Evolutionary conservation across 2,329 filamentous ascomycete species (phyloP), one percentile per base, ranked within the genome.

Genomic region (Verticillium zaregamsianum): DNA sequence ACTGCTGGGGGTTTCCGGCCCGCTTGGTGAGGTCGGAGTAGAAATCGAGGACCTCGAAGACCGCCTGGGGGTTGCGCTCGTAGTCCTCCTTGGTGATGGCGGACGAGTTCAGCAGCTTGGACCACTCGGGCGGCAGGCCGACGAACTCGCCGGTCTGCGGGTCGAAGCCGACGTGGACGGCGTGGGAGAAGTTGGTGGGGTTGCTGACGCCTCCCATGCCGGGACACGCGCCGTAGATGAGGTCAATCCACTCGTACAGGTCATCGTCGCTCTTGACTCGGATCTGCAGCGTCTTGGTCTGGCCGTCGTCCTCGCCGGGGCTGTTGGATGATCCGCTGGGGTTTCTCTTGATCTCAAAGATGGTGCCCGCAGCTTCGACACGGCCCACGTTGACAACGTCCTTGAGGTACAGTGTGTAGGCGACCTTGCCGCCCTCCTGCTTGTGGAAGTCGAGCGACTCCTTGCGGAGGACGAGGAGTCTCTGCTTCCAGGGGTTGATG

Each of bases 31-130:
- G 89, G 74, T 93, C 90, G 1, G 90, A 92, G 77, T 93, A 94
- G 77, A 94, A 94, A 73, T 93, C 90, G 20, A 94, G 80, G 55
- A 92, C 91, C 72, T 94, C 91, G 61, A 92, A 88, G 31, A 87
- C 90, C 63, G 87, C 92, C 79, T 94, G 90, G 5, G 95, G 95
- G 71, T 99, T 97, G 72, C 95, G 93, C 77, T 96, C 92, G 77
- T 98, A 98, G 74, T 99, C 95, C 71, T 99, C 95, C 77, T 97
- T 97, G 63, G 95, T 98, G 71, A 99, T 95, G 62, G 95, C 95
- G 3, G 95, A 98, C 9, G 93, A 93, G 71, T 95, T 98, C 67
- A 99, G 83, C 59, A 99, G 83, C 76, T 96, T 96, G 72, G 96
- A 95, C 95, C 95, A 99, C 80, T 99, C 95, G 5, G 92, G 89